Conservation (phyloP, 352 stramenopile genomes). For the Blastocystis sp. region DNA sequence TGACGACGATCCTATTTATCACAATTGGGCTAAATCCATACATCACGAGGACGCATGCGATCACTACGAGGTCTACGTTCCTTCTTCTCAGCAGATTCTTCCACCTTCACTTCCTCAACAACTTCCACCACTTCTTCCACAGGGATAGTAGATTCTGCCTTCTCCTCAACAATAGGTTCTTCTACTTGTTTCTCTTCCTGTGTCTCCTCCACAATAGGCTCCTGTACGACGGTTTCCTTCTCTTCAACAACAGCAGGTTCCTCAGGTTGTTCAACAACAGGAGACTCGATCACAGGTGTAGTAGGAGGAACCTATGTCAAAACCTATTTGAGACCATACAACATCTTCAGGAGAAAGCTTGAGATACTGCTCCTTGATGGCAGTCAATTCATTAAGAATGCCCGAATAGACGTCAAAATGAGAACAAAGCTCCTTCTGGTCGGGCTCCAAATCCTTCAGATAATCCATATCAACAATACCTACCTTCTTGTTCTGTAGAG, state of each 20-base stretch:
- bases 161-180: neutral
- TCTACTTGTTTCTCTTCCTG: neutral
- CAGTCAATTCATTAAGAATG: constrained; percentile 39
- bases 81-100: neutral
- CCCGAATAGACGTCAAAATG: constrained; percentile 10
- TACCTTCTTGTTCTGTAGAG: constrained; percentile 8
- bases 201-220: neutral
- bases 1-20: neutral
- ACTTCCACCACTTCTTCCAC: neutral
- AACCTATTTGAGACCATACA: neutral
- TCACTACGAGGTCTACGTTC: neutral
- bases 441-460: constrained; percentile 1
- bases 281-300: neutral
- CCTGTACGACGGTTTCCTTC: neutral
- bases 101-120: constrained; percentile 40
- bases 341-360: neutral
- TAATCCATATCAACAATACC: neutral
- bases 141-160: neutral
- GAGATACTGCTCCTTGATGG: constrained; percentile 11
- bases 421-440: constrained; percentile 26
- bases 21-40: neutral
- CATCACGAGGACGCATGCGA: neutral
- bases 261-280: neutral
- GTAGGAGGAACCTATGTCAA: neutral
- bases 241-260: neutral